A percentile compares a stretch with the other conserved stretches of the same genome.
Evolutionary conservation across 169 alveolate species (phyloP).

Genomic region (Cystoisospora suis): DNA sequence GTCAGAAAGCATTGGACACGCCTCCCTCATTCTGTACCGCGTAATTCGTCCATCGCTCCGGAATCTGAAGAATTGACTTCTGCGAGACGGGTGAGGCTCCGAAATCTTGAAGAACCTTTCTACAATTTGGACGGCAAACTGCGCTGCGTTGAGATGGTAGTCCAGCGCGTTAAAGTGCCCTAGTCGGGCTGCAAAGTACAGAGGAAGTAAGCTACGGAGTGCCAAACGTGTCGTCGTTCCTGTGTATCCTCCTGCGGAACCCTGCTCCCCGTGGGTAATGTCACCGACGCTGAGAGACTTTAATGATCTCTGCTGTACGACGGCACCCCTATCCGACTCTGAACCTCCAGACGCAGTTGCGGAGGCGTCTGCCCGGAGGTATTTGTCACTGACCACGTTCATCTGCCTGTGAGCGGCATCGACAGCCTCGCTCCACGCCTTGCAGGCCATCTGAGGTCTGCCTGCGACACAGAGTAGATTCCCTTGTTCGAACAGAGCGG

Average conservation of each 20-base stretch:
- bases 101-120: background rate
- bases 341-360: no score
- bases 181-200: slow-evolving; percentile 1
- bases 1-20: background rate
- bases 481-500: background rate
- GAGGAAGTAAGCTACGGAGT: slow-evolving; percentile 13
- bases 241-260: background rate
- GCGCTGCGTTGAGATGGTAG: background rate
- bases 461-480: background rate
- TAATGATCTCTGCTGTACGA: background rate
- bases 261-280: background rate
- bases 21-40: slow-evolving; percentile 23
- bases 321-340: background rate
- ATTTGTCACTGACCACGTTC: no score
- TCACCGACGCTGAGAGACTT: background rate
- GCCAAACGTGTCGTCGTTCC: background rate
- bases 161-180: background rate
- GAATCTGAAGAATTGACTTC: background rate
- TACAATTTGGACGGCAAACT: background rate
- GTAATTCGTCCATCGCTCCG: background rate
- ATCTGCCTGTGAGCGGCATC: slow-evolving; percentile 6
- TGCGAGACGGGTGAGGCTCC: background rate
- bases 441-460: background rate
- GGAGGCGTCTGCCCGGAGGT: no score
- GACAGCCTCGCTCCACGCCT: slow-evolving; percentile 39